Base-by-base conservation (phyloP, 2,329 filamentous ascomycete genomes). In the Elsinoe australis region DNA sequence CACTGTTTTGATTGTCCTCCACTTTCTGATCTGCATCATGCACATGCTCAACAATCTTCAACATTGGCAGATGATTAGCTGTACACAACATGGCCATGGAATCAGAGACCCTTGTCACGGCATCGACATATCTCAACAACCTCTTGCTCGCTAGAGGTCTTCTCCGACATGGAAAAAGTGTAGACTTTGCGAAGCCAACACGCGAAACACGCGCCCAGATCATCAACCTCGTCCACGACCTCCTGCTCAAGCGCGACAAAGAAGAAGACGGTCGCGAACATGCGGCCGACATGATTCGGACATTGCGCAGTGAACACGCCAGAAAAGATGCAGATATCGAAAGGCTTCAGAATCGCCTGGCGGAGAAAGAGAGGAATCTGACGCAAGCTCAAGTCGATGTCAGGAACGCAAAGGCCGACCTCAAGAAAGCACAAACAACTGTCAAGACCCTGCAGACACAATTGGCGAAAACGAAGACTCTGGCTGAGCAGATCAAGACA, bases 201-300 rank as follows among this genome's bases (percentile, higher is more conserved):
- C 75, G 76, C 60, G 78, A 76, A 44, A 85, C 85, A 14, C 90
- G 92, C 81, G 83, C 85, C 15, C 79, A 81, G 55, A 82, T 96
- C 58, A 95, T 98, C 69, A 85, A 90, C 61, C 76, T 98, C 18
- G 80, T 98, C 41, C 95, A 98, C 66, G 92, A 98, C 62, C 68
- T 98, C 57, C 87, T 98, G 51, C 65, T 95, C 52, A 79, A 89
- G 56, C 80, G 89, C 71, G 92, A 98, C 85, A 85, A 87, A 63
- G 90, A 95, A 66, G 85, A 88, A 53, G 85, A 92, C 54, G 84
- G 94, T 63, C 83, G 87, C 58, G 90, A 95, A 65, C 82, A 80
- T 24, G 74, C 95, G 15, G 87, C 87, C 3, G 77, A 79, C 10
- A 87, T 86, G 3, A 78, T 96, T 49, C 85, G 85, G 50, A 78